phyloP scores from a whole-genome alignment of 164 flowering plant species.

The Buxus sempervirens region DNA sequence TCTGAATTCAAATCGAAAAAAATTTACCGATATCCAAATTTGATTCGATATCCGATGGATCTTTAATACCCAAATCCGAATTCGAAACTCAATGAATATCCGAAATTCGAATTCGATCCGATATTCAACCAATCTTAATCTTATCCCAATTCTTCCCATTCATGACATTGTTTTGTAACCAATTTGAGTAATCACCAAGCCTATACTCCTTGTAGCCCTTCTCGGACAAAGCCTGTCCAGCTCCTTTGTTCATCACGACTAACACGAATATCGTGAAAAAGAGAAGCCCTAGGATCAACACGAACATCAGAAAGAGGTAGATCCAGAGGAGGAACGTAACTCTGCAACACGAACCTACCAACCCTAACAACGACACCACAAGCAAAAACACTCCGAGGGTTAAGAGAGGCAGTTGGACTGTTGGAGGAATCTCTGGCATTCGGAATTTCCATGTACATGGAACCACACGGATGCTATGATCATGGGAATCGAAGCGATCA shows the following conservation, averaged over 20 bases:
- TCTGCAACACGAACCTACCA: conserved; percentile 40
- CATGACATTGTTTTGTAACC: conserved; percentile 45
- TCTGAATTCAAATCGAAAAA: too few species aligned
- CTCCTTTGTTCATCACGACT: not conserved
- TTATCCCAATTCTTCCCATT: conserved; percentile 42
- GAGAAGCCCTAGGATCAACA: conserved; percentile 35
- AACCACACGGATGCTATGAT: conserved; percentile 12
- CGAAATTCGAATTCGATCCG: too few species aligned
- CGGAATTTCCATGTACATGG: conserved; percentile 8
- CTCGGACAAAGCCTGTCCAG: not conserved
- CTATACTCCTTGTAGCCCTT: not conserved
- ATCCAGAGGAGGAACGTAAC: conserved; percentile 29
- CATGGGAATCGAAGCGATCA: conserved; percentile 24
- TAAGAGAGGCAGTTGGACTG: conserved; percentile 35
- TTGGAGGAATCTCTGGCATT: conserved; percentile 36
- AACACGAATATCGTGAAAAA: conserved; percentile 27
- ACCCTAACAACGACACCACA: conserved; percentile 31
- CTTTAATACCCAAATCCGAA: too few species aligned
- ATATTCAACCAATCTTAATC: conserved; percentile 48
- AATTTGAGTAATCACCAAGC: conserved; percentile 53
- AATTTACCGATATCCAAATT: too few species aligned
- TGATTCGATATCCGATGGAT: too few species aligned
- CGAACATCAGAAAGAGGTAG: conserved; percentile 36
- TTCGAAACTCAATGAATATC: too few species aligned
- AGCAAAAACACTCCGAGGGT: conserved; percentile 26